Percentiles rank a stretch among this genome's conserved stretches.
These are phyloP conservation scores for Solanum chacoense DNA, from an alignment of 305 asterid species.

Conservation along the genomic window DNA sequence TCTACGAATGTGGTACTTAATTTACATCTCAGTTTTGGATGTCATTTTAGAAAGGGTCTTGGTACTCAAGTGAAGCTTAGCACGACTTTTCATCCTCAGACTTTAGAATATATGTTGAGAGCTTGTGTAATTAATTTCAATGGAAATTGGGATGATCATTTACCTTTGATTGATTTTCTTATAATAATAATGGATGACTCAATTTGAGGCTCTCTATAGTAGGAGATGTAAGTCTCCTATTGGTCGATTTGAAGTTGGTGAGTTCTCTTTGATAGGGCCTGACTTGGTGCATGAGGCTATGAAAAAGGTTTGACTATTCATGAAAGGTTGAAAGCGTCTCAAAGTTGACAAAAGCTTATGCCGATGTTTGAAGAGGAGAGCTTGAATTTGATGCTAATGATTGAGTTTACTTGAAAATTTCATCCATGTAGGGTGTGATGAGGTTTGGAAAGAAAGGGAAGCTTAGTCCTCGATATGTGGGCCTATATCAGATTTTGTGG, in stretches of 20 bases:
- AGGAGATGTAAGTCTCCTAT: not conserved
- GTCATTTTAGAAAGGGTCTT: not conserved
- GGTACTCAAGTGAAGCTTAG: not conserved
- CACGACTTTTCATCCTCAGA: not conserved
- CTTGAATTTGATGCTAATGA: not conserved
- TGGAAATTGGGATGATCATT: not conserved
- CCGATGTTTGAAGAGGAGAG: not conserved
- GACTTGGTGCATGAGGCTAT: not conserved
- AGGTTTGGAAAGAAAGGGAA: not conserved
- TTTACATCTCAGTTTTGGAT: not conserved
- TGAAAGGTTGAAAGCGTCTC: not conserved
- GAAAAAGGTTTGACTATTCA: not conserved
- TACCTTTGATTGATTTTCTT: not conserved
- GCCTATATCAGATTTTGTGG: not conserved
- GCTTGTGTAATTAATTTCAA: not conserved
- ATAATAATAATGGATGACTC: not conserved
- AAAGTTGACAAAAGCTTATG: not conserved
- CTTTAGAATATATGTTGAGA: not conserved
- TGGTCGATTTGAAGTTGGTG: not conserved
- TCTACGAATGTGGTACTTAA: not conserved
- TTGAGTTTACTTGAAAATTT: not conserved
- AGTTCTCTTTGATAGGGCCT: not conserved
- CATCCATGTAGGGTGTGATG: not conserved
- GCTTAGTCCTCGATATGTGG: not conserved
- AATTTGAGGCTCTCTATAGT: not conserved